Evolutionary conservation across 805 yeast genomes (phyloP).

Genomic region (Starmerella davenportii): DNA sequence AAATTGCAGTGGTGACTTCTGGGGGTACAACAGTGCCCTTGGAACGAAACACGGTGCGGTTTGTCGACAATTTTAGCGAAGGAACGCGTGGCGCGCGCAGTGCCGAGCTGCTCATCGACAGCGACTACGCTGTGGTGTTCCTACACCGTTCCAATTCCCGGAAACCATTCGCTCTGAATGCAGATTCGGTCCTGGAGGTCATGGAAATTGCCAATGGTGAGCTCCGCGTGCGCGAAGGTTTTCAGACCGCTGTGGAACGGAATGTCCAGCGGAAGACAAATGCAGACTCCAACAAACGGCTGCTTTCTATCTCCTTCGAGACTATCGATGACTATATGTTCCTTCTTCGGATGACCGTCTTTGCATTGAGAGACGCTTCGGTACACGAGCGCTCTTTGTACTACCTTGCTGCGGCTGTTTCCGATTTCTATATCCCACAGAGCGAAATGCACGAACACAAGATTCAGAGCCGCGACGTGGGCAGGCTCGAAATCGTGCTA

Average conservation of each 20-base stretch:
- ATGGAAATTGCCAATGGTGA: constrained; percentile 33
- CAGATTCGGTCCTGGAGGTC: constrained; percentile 71
- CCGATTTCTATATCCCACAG: constrained; percentile 84
- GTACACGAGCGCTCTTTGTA: constrained; percentile 38
- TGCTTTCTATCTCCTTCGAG: constrained; percentile 72
- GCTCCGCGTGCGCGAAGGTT: constrained; percentile 40
- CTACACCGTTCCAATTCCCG: constrained; percentile 82
- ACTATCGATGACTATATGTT: constrained; percentile 87
- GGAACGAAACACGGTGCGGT: constrained; percentile 90
- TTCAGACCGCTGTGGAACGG: constrained; percentile 40
- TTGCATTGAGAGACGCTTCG: constrained; percentile 34
- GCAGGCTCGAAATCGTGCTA: constrained; percentile 59
- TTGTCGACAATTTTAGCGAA: constrained; percentile 91
- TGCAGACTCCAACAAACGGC: constrained; percentile 32
- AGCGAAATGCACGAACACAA: constrained; percentile 82
- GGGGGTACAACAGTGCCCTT: constrained; percentile 98
- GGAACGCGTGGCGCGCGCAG: constrained; percentile 96
- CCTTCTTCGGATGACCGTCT: constrained; percentile 54
- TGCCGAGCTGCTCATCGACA: constrained; percentile 74
- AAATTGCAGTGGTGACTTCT: constrained; percentile 68
- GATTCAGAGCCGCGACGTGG: constrained; percentile 59
- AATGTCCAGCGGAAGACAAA: constrained; percentile 26
- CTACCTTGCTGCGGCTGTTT: constrained; percentile 92
- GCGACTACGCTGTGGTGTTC: constrained; percentile 83
- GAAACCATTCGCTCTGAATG: constrained; percentile 77